Base-by-base conservation (phyloP, 768 basidiomycete species). In the Xerocomus brunneocitrinus region DNA sequence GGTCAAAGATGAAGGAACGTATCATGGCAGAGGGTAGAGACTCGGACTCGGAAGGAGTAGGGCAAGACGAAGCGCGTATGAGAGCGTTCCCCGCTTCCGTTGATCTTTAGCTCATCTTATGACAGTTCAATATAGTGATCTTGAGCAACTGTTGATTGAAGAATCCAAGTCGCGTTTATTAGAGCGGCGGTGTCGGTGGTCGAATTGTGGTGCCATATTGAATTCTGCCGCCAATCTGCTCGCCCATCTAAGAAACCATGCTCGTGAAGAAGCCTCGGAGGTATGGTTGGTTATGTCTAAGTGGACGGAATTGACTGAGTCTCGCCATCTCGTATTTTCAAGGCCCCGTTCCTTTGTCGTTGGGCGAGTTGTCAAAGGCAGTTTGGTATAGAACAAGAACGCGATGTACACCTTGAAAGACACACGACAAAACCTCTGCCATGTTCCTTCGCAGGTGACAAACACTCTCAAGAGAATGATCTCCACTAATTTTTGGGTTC, bases 331-430 rank as follows among this genome's bases (percentile, higher is more conserved):
- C 57, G n/a, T 39, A 51, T 28, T 24, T 47, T 48, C 22, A 57
- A 78, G 74, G 62, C 59, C n/a, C 63, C 66, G 12, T 80, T 72
- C 57, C 58, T 65, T 34, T 85, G 85, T 65, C 70, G 63, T 43
- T 88, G 87, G 87, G 71, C 75, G 16, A 69, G 70, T 28, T 89
- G 85, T 63, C 72, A 73, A n/a, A 71, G 71, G 30, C 70, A 63
- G 51, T 77, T 78, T 64, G 48, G 49, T n/a, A 61, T 62, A 45
- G 63, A 64, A 40, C 66, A 70, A 40, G 60, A 71, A 45, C 66
- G 80, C 53, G 67, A 68, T 38, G 56, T 66, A 49, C 87, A 90
- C 66, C 62, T 86, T 6, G 72, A 75, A 57, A 75, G 60, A 35
- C 88, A 90, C 69, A 45, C 62, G 27, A 54, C 50, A 42, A 60